Base-by-base conservation (phyloP, 768 basidiomycete species). In the Russula emetica region DNA sequence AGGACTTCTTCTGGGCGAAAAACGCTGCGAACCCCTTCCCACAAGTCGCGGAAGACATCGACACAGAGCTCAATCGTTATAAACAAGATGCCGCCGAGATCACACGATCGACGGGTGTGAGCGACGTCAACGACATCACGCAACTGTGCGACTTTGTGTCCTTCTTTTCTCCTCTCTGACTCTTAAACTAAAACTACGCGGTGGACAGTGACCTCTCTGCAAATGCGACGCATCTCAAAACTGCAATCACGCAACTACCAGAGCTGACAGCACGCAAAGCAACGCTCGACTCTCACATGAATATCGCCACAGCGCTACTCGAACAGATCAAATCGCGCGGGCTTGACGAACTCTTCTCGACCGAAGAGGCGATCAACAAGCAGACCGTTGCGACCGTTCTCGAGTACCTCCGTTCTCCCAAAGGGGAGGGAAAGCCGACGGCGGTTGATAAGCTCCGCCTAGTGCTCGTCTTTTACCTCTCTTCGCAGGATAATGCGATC, bases 1-100 rank as follows among this genome's bases (percentile, higher is more conserved):
- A 96, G 71, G 97, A 99, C 75, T 99, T 97, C 76, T 99, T 99
- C 79, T 99, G 97, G 97, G 89, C 87, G 2, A 93, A 91, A 73
- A 97, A 98, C 71, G 93, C 95, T 1, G 87, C 92, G 9, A 92
- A 90, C 64, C 96, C 96, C 5, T 99, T 99, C 81, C 97, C 97
- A 44, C 92, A 97, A 69, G 97, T 99, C 5, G 96, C 97, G 2
- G 97, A 97, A 72, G 96, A 98, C 67, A 98, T 99, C 58, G 94
- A 99, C 71, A 70, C 80, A 7, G 97, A 98, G 74, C 76, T 98
- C 68, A 94, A 88, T 75, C 86, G 87, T 75, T 96, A 89, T 71
- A 98, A 98, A 78, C 85, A 90, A 70, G 97, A 99, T 70, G 94
- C 97, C 5, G 94, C 93, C 20, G 97, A 99, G 74, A 89, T 99